These are phyloP conservation scores for Boletus pseudopeckii DNA, from an alignment of 768 basidiomycete genomes.

Conservation along the genomic window DNA sequence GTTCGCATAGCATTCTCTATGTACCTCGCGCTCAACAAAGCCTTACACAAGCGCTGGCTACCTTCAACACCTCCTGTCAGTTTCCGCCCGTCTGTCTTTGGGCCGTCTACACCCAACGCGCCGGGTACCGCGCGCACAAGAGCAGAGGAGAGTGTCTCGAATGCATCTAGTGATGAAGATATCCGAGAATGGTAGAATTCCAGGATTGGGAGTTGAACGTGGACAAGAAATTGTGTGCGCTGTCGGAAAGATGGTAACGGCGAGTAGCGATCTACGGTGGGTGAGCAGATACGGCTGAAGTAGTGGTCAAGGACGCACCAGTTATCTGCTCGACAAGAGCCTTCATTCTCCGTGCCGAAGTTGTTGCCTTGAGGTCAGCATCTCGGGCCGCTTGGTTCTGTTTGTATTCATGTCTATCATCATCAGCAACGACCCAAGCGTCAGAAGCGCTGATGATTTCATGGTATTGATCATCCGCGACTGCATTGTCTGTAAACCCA, in stretches of 20 bases:
- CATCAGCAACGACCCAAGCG: conserved; percentile 83
- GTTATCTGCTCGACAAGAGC: conserved; percentile 90
- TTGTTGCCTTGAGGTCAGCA: conserved; percentile 62
- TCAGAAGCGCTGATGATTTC: conserved; percentile 76
- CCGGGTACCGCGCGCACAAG: conserved; percentile 92
- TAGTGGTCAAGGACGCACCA: conserved; percentile 42
- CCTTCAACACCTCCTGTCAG: conserved; percentile 85
- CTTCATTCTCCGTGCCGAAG: conserved; percentile 79
- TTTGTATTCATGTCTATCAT: conserved; percentile 47
- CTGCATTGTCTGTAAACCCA: conserved; percentile 39
- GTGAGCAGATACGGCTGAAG: neutral
- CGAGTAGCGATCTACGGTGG: conserved; percentile 75
- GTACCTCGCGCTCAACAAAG: conserved; percentile 76
- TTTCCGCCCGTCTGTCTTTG: conserved; percentile 48
- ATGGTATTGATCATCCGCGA: conserved; percentile 83
- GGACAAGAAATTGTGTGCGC: conserved; percentile 77
- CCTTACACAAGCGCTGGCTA: conserved; percentile 79
- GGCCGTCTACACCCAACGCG: conserved; percentile 58
- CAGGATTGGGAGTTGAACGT: conserved; percentile 82
- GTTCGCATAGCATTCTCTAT: conserved; percentile 62
- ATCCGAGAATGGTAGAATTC: conserved; percentile 76
- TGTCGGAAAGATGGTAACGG: conserved; percentile 77
- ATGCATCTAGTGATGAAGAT: conserved; percentile 84
- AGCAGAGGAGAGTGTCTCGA: conserved; percentile 85
- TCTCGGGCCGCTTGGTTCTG: conserved; percentile 17